phyloP scores from a whole-genome alignment of 208 protist genomes.

The Trypanosoma vivax region DNA sequence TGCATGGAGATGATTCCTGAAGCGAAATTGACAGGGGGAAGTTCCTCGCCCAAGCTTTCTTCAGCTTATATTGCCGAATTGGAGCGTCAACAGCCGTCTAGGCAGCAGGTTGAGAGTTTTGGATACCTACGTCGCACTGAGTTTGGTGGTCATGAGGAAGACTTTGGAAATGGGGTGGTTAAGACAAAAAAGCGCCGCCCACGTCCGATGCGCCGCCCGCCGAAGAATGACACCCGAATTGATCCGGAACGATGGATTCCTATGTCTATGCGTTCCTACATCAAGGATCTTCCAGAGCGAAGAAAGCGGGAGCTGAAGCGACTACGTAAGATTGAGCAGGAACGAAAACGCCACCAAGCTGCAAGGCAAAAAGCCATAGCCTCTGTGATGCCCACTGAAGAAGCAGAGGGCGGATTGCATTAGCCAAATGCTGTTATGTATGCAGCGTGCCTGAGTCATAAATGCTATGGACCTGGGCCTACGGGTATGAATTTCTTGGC shows the following conservation, averaged over 20 bases:
- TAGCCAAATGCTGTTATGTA: no score
- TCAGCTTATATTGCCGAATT: conserved; percentile 29
- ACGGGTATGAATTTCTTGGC: no score
- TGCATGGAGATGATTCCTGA: conserved; percentile 19
- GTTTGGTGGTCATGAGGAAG: conserved; percentile 3
- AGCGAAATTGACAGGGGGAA: neutral
- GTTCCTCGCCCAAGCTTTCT: conserved; percentile 7
- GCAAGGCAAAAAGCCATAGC: conserved; percentile 29
- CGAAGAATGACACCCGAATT: conserved; percentile 62
- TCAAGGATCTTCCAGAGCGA: conserved; percentile 73
- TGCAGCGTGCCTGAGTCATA: no score
- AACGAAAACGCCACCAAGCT: conserved; percentile 59
- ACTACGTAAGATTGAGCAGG: conserved; percentile 74
- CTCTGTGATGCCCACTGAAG: no score
- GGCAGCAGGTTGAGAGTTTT: conserved; percentile 44
- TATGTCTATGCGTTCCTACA: conserved; percentile 73
- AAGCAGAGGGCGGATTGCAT: no score
- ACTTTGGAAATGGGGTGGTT: neutral
- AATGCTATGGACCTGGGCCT: no score
- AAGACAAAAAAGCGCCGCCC: conserved; percentile 23
- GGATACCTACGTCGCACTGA: conserved; percentile 46
- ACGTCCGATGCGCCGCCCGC: conserved; percentile 38
- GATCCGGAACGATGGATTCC: conserved; percentile 86
- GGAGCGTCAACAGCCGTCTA: conserved; percentile 30
- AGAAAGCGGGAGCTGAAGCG: conserved; percentile 79